Conservation (phyloP, 2,329 filamentous ascomycete species). For the Fusarium devonianum region DNA sequence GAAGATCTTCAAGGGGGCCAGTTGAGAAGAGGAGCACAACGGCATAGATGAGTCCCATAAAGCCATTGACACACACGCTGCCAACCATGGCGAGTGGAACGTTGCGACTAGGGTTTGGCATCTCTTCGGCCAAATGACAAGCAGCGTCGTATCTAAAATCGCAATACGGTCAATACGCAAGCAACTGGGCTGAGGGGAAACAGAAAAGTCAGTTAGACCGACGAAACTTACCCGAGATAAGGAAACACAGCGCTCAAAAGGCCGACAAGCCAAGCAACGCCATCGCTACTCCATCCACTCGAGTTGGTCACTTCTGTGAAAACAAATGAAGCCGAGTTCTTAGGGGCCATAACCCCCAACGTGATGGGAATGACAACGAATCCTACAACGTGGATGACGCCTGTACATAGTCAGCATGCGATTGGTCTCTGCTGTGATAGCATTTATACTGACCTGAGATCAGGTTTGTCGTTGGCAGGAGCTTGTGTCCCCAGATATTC, state of each 20-base stretch:
- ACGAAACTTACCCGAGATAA: conserved; percentile 46
- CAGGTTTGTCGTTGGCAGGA: conserved; percentile 49
- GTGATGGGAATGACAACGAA: conserved; percentile 42
- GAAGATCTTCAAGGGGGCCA: conserved; percentile 47
- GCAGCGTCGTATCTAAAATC: conserved; percentile 49
- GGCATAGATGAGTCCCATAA: conserved; percentile 53
- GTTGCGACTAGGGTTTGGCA: conserved; percentile 45
- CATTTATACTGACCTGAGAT: conserved; percentile 21
- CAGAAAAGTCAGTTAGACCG: too few relatives aligned
- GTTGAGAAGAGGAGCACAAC: conserved; percentile 54
- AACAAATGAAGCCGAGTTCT: conserved; percentile 43
- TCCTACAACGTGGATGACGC: conserved; percentile 40
- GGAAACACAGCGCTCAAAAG: conserved; percentile 45
- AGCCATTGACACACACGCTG: conserved; percentile 50
- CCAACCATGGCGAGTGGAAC: conserved; percentile 47
- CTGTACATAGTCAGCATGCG: conserved; percentile 20
- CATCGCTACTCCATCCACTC: conserved; percentile 44
- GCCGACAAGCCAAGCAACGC: conserved; percentile 45
- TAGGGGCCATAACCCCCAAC: conserved; percentile 43
- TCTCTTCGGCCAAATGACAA: conserved; percentile 46
- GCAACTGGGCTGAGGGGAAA: too few relatives aligned
- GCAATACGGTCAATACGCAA: too few relatives aligned
- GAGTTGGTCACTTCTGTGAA: conserved; percentile 45
- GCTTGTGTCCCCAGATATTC: conserved; percentile 52
- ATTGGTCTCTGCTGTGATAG: rapidly evolving